Percentiles rank a stretch among this genome's conserved stretches.
Evolutionary conservation across 225 moss, liverwort and hornwort genomes (phyloP).

Genomic region (Neckera pumila): DNA sequence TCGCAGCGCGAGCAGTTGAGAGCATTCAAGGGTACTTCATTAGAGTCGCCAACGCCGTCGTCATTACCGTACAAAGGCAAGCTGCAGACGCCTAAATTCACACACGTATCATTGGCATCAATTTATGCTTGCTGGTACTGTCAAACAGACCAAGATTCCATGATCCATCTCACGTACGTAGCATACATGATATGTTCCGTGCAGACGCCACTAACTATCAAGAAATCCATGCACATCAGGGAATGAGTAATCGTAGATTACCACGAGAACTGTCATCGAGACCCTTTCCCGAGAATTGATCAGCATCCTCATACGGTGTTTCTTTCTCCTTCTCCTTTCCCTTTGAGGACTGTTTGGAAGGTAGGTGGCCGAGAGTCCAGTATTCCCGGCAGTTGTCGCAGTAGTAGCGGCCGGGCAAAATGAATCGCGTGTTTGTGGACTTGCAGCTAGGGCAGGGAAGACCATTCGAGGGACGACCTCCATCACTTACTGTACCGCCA

Average conservation of each 20-base stretch:
- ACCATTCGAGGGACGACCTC: background rate
- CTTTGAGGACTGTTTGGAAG: background rate
- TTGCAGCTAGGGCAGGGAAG: background rate
- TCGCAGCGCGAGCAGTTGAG: background rate
- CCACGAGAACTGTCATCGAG: background rate
- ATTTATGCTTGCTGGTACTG: background rate
- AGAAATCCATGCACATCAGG: background rate
- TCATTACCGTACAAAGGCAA: background rate
- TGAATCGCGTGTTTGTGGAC: background rate
- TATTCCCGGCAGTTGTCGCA: background rate
- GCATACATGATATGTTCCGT: background rate
- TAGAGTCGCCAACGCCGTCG: background rate
- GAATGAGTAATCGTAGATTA: background rate
- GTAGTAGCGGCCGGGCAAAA: background rate
- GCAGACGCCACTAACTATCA: background rate
- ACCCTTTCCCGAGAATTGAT: background rate
- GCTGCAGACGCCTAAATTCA: background rate
- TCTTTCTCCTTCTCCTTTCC: background rate
- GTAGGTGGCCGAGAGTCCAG: background rate
- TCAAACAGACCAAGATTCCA: background rate
- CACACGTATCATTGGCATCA: background rate
- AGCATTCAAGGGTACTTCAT: background rate
- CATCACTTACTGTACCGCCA: background rate
- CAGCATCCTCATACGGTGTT: too few species aligned
- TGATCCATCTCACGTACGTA: background rate